Conservation (phyloP, 2,329 filamentous ascomycete species). For the Colletotrichum musae region DNA sequence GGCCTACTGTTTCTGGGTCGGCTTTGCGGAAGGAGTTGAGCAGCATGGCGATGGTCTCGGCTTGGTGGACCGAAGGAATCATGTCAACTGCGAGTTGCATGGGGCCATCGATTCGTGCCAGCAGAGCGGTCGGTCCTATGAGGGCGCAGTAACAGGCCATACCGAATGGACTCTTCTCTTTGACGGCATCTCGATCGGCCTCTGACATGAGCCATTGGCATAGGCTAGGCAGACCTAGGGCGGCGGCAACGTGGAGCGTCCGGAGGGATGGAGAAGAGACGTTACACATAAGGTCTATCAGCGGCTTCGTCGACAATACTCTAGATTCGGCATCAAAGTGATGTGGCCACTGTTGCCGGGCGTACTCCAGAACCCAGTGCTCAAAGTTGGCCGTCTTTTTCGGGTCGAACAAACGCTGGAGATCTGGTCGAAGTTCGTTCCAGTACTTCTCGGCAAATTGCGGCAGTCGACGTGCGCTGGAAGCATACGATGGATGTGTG, state of each 20-base stretch:
- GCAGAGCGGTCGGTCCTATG: slow-evolving; percentile 48
- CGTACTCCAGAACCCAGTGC: slow-evolving; percentile 55
- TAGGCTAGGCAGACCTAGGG: slow-evolving; percentile 49
- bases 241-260: slow-evolving; percentile 53
- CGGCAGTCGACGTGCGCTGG: slow-evolving; percentile 43
- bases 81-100: slow-evolving; percentile 2
- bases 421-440: slow-evolving; percentile 44
- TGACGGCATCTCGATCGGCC: slow-evolving; percentile 36
- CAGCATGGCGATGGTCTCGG: slow-evolving; percentile 48
- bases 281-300: slow-evolving; percentile 49
- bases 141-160: slow-evolving; percentile 54
- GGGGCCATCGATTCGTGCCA: slow-evolving; percentile 41
- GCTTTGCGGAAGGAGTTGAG: slow-evolving; percentile 36
- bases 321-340: slow-evolving; percentile 40
- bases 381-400: slow-evolving; percentile 49
- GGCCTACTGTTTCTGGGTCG: background rate
- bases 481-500: slow-evolving; percentile 17
- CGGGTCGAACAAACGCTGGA: slow-evolving; percentile 48
- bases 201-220: slow-evolving; percentile 43
- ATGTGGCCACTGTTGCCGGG: slow-evolving; percentile 48
- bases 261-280: slow-evolving; percentile 48
- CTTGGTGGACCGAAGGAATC: slow-evolving; percentile 17
- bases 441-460: slow-evolving; percentile 47
- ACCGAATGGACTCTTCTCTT: slow-evolving; percentile 46
- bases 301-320: slow-evolving; percentile 43